phyloP scores from a whole-genome alignment of 257 asterid species.

The Solanum chiquidenum region DNA sequence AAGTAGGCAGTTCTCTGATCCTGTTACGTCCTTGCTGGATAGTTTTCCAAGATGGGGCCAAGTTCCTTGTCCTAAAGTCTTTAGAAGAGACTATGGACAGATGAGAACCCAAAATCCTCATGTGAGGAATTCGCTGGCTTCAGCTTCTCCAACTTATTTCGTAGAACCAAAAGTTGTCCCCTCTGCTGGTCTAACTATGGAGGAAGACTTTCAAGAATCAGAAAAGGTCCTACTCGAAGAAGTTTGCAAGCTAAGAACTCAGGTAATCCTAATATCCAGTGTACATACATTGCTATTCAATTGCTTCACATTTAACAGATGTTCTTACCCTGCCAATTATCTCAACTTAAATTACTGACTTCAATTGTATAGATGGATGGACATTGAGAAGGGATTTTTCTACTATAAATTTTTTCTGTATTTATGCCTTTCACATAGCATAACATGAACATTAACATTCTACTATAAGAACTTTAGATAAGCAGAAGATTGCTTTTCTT shows the following conservation, averaged over 20 bases:
- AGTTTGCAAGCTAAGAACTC: constrained; percentile 22
- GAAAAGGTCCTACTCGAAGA: constrained; percentile 18
- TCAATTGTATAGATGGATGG: not conserved
- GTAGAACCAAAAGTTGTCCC: not conserved
- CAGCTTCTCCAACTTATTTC: constrained; percentile 8
- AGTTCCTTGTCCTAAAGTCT: constrained; percentile 29
- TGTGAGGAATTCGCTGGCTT: constrained; percentile 1
- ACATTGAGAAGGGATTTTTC: not conserved
- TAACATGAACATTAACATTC: not conserved
- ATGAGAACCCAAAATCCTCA: not conserved
- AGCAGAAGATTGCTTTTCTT: not conserved
- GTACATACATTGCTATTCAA: not conserved
- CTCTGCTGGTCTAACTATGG: not conserved
- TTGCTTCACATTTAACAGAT: not conserved
- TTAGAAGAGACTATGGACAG: constrained; percentile 2
- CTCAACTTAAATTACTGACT: not conserved
- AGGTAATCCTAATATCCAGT: constrained; percentile 16
- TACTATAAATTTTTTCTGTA: not conserved
- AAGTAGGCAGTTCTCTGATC: constrained; percentile 3
- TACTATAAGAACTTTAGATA: not conserved
- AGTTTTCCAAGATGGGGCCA: constrained; percentile 36
- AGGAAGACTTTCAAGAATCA: constrained; percentile 7
- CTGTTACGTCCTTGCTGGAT: constrained; percentile 2
- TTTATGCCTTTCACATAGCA: not conserved
- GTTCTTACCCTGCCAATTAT: not conserved